Evolutionary conservation across 1,284 basidiomycete genomes (phyloP).

Genomic region (Schizophyllum amplum): DNA sequence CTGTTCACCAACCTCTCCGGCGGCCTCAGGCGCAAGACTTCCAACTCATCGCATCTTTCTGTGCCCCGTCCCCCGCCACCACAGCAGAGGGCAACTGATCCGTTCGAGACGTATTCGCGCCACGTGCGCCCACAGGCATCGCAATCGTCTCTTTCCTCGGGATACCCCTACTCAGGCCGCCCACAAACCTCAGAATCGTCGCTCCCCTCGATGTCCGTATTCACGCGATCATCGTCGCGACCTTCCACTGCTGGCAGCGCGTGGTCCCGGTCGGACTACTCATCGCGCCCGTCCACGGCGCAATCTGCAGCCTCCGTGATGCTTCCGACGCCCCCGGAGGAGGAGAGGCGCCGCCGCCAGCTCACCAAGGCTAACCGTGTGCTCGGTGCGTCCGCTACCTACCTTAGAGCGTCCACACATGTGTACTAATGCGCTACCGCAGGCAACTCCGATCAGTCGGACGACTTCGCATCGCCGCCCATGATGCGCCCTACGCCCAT

Average conservation of each 20-base stretch:
- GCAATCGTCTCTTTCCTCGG: neutral
- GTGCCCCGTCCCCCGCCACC: too few species aligned
- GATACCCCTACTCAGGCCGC: neutral
- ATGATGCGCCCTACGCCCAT: neutral
- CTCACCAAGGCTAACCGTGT: constrained; percentile 11
- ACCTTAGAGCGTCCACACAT: neutral
- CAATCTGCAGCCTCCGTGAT: neutral
- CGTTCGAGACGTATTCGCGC: neutral
- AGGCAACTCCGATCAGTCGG: neutral
- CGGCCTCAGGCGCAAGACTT: neutral
- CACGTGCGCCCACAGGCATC: neutral
- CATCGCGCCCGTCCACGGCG: neutral
- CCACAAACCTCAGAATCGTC: neutral
- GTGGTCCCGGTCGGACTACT: neutral
- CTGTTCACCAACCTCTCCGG: neutral
- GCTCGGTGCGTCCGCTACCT: constrained; percentile 9
- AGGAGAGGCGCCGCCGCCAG: constrained; percentile 11
- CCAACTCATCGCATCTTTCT: neutral
- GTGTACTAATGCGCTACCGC: neutral
- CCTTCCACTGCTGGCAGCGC: neutral
- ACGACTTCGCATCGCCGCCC: neutral
- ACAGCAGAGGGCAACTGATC: neutral
- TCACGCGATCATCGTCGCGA: neutral
- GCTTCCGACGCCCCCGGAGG: constrained; percentile 1
- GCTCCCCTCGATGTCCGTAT: neutral